phyloP scores from a whole-genome alignment of 495 filamentous ascomycete genomes.

The Wilcoxina mikolae region DNA sequence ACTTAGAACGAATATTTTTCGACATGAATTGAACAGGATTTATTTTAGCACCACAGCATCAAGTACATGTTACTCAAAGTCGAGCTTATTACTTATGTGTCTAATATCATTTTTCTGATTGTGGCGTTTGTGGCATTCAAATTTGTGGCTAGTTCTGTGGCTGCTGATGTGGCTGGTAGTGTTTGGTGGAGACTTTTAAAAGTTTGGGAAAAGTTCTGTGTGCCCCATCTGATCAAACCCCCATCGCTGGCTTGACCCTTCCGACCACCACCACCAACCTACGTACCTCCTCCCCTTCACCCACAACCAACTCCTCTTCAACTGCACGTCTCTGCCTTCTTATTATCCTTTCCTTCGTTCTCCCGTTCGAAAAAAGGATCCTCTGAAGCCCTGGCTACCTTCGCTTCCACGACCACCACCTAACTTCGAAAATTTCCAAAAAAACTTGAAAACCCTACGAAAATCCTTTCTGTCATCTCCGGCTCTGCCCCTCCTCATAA shows the following conservation, averaged over 20 bases:
- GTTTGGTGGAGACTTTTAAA: too few species aligned
- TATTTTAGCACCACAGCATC: too few species aligned
- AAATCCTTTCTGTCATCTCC: constrained; percentile 33
- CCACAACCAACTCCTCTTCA: not conserved
- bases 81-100: too few species aligned
- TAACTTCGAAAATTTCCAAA: constrained; percentile 32
- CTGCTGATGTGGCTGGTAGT: too few species aligned
- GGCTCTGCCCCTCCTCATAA: constrained; percentile 11
- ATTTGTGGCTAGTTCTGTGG: too few species aligned
- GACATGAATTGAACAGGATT: too few species aligned
- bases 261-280: not conserved
- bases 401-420: constrained; percentile 12
- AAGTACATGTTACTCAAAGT: too few species aligned
- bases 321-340: not conserved
- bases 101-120: too few species aligned
- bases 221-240: not conserved
- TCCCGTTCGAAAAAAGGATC: constrained; percentile 1
- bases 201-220: too few species aligned
- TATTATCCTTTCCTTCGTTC: constrained; percentile 1
- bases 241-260: not conserved
- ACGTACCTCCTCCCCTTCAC: not conserved
- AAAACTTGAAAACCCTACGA: constrained; percentile 37
- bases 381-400: constrained; percentile 20
- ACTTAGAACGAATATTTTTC: too few species aligned
- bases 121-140: too few species aligned